These are phyloP conservation scores for Pelargonium australe DNA, from an alignment of 441 rosid genomes.

Conservation along the genomic window DNA sequence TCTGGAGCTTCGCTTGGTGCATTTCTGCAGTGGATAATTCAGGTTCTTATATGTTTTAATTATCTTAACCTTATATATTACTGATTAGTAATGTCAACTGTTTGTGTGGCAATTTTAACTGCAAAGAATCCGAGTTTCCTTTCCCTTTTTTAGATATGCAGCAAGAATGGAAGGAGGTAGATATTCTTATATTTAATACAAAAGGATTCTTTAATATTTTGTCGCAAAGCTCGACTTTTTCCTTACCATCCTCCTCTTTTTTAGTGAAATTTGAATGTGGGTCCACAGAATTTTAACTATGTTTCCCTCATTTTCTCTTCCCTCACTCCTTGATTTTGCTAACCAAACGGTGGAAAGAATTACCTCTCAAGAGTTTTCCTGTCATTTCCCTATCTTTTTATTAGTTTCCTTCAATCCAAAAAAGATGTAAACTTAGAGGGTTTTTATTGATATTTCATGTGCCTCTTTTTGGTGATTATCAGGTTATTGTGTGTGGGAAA, in stretches of 20 bases:
- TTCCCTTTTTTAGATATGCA: background rate
- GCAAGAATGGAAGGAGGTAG: no score
- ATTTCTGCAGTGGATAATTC: conserved; percentile 8
- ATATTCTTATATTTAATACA: no score
- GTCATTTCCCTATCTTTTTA: background rate
- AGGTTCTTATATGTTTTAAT: conserved; percentile 6
- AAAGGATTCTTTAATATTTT: no score
- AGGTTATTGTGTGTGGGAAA: background rate
- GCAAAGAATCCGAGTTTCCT: background rate
- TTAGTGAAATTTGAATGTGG: no score
- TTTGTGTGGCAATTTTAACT: background rate
- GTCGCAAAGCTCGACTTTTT: no score
- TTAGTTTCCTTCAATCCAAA: background rate
- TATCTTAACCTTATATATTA: background rate
- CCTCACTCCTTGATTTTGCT: no score
- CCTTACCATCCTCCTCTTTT: no score
- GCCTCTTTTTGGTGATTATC: background rate
- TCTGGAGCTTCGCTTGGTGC: conserved; percentile 2
- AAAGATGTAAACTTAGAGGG: background rate
- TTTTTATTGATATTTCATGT: conserved; percentile 5
- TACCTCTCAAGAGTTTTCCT: no score
- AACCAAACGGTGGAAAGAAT: no score
- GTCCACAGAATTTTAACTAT: no score
- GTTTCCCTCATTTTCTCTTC: no score
- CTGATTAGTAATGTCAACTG: background rate